Base-by-base conservation (phyloP, 1,139 yeast genomes). In the Candida albicans region DNA sequence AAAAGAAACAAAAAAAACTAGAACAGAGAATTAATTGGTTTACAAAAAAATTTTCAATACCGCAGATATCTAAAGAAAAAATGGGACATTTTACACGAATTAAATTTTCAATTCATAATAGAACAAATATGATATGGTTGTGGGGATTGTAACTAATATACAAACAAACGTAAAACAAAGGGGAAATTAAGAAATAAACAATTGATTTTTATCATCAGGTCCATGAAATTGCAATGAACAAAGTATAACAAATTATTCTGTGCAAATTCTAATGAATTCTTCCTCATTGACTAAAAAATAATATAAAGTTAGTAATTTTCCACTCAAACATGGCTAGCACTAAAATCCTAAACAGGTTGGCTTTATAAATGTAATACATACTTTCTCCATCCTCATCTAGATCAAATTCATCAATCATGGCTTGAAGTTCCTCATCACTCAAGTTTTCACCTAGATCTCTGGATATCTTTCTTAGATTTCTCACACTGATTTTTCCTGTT, bases 371-470 rank as follows among this genome's bases (percentile, higher is more conserved):
- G 11, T 5, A 9, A 58, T 65, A 71, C 78, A 43, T 67, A 73
- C 77, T 90, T 54, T 87, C 96, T 39, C 98, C 99, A 62, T 95
- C 99, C 50, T 88, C 96, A 62, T 95, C 98, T 47, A 93, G 69
- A 65, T 95, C 99, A 59, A 95, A 95, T 65, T 93, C 99, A 51
- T 91, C 97, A 52, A 95, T 93, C 99, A 95, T 93, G 10, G 98
- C 97, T 52, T 87, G 78, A 45, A 95, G 73, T 57, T 95, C 99
- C 48, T 90, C 96, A 52, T 93, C 99, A 8, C 89, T 85, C 47
- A 95, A 70, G 56, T 86, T 87, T 63, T 95, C 99, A 1, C 97
- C 97, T 49, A 95, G 69, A 53, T 93, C 98, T 57, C 87, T 87
- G 13, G 98, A 95, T 1, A 93, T 96, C 48, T 95, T 77, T 64